Evolutionary conservation across 1,284 basidiomycete species (phyloP).

Genomic region (Thelephora terrestris): DNA sequence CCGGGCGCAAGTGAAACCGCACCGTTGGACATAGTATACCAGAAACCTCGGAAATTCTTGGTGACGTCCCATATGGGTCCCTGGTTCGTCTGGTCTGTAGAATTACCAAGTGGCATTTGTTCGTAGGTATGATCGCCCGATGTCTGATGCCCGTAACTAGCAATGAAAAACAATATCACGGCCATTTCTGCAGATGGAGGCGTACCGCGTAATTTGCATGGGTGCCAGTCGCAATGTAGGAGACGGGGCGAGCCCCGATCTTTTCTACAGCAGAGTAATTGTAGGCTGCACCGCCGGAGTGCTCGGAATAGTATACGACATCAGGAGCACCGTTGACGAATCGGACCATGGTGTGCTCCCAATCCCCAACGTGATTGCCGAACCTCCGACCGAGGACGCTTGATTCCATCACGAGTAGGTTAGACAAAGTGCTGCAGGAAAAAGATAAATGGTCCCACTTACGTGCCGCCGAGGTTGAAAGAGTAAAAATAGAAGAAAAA

Average conservation of each 20-base stretch:
- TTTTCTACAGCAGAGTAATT: constrained; percentile 15
- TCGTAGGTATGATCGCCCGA: constrained; percentile 18
- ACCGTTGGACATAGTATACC: constrained; percentile 15
- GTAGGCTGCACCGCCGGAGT: constrained; percentile 23
- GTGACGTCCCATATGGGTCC: constrained; percentile 21
- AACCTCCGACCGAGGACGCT: constrained; percentile 18
- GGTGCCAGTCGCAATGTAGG: constrained; percentile 21
- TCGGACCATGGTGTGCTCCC: constrained; percentile 29
- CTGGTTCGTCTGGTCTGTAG: constrained; percentile 14
- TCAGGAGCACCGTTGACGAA: constrained; percentile 23
- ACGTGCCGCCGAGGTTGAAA: constrained; percentile 17
- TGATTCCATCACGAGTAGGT: background rate
- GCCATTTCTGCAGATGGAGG: background rate
- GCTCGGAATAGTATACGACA: constrained; percentile 26
- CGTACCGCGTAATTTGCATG: constrained; percentile 23
- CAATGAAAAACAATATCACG: background rate
- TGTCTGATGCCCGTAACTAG: background rate
- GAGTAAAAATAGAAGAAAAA: constrained; percentile 32
- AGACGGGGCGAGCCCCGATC: constrained; percentile 17
- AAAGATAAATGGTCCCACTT: background rate
- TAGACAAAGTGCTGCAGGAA: background rate
- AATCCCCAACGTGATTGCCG: constrained; percentile 24
- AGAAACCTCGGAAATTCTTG: constrained; percentile 22
- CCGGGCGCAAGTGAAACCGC: constrained; percentile 18
- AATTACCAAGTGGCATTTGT: constrained; percentile 16